A percentile compares a stretch with the other conserved stretches of the same genome.
Conservation (phyloP, 345 rosid species). For the Odontarrhena argentea region DNA sequence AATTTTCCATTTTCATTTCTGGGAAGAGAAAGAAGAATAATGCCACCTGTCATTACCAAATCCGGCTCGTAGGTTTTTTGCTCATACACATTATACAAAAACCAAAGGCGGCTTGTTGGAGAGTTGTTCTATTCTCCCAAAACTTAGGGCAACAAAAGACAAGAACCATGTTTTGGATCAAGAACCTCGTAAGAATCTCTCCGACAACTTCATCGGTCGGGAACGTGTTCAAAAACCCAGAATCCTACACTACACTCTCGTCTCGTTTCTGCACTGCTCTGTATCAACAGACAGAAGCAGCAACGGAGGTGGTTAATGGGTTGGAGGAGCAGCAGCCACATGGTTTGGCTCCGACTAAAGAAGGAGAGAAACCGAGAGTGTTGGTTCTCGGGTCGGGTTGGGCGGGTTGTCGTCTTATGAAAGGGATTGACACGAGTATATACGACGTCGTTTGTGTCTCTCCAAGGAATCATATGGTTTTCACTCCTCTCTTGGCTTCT, state of each 20-base stretch:
- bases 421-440: slow-evolving; percentile 68
- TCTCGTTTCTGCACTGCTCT: slow-evolving; percentile 50
- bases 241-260: slow-evolving; percentile 36
- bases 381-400: slow-evolving; percentile 91
- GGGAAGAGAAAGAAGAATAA: slow-evolving; percentile 20
- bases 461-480: slow-evolving; percentile 93
- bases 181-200: slow-evolving; percentile 41
- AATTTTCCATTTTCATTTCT: slow-evolving; percentile 5
- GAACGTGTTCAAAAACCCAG: slow-evolving; percentile 42
- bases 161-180: slow-evolving; percentile 52
- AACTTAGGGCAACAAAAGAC: slow-evolving; percentile 12
- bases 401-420: slow-evolving; percentile 92
- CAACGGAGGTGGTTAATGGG: slow-evolving; percentile 39
- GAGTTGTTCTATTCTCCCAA: slow-evolving; percentile 25
- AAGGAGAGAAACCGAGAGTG: slow-evolving; percentile 73
- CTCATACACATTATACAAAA: slow-evolving; percentile 28
- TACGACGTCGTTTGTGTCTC: slow-evolving; percentile 94
- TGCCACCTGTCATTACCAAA: slow-evolving; percentile 35
- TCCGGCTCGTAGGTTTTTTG: slow-evolving; percentile 28
- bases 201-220: slow-evolving; percentile 28
- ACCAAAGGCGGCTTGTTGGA: slow-evolving; percentile 16
- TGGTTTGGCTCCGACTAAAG: slow-evolving; percentile 69
- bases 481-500: slow-evolving; percentile 88
- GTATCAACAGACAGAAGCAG: slow-evolving; percentile 31
- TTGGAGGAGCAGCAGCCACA: neutral